Conservation (phyloP, 2,329 filamentous ascomycete species). For the Akanthomyces uredinophilus region DNA sequence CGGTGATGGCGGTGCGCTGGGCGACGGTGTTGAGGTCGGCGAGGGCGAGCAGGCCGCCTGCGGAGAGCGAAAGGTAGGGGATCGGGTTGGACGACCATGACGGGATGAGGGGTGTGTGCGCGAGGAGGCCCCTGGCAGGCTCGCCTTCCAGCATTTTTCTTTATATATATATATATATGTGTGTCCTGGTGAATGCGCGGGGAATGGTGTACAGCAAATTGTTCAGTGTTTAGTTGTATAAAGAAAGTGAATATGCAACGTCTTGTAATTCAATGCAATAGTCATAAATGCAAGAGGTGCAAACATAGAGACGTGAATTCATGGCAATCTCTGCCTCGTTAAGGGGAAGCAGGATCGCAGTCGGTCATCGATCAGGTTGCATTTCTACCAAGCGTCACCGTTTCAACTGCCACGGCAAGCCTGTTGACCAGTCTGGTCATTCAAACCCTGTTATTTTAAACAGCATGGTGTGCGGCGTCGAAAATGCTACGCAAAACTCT, state of each 20-base stretch:
- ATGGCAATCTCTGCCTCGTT: not conserved
- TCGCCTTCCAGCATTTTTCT: not conserved
- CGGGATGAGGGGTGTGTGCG: constrained; percentile 28
- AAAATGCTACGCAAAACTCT: not conserved
- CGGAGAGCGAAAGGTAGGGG: constrained; percentile 40
- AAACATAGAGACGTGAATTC: not conserved
- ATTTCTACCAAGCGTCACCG: not conserved
- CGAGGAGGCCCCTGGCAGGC: not conserved
- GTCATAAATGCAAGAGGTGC: not conserved
- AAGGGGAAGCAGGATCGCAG: not conserved
- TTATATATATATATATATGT: no score
- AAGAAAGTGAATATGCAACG: not conserved
- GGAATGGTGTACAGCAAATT: no score
- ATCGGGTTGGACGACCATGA: constrained; percentile 43
- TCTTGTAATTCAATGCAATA: not conserved
- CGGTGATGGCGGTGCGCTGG: constrained; percentile 50
- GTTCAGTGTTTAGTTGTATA: no score
- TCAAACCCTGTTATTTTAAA: not conserved
- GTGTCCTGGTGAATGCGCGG: not conserved
- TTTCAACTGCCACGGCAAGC: not conserved
- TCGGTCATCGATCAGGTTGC: not conserved
- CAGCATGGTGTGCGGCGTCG: not conserved
- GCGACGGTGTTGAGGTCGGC: constrained; percentile 54
- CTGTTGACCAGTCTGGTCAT: not conserved
- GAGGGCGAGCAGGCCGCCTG: constrained; percentile 52